phyloP scores from a whole-genome alignment of 2,329 filamentous ascomycete genomes.

The Calonectria hongkongensis region DNA sequence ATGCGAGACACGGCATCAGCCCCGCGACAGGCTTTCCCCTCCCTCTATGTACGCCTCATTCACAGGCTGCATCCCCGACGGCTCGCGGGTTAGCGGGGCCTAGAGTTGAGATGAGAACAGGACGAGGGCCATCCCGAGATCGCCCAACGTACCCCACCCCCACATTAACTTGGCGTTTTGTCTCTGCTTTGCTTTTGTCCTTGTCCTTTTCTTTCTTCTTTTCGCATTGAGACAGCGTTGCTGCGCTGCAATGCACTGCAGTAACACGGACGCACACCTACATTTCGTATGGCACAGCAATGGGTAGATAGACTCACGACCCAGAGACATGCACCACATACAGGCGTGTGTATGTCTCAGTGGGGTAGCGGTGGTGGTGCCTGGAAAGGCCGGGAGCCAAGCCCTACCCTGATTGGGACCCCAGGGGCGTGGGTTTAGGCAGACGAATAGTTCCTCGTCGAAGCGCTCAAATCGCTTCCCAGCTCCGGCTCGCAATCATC shows the following conservation, averaged over 20 bases:
- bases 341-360: constrained; percentile 22
- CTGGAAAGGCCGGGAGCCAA: constrained; percentile 33
- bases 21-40: background rate
- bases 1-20: constrained; percentile 22
- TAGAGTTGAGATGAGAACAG: constrained; percentile 21
- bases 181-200: background rate
- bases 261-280: constrained; percentile 19
- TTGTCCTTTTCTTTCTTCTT: background rate
- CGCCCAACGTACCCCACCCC: constrained; percentile 34
- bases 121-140: constrained; percentile 31
- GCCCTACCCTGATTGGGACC: constrained; percentile 14
- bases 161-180: constrained; percentile 28
- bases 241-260: constrained; percentile 21
- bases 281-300: constrained; percentile 19
- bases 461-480: constrained; percentile 35
- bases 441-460: constrained; percentile 22
- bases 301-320: constrained; percentile 10
- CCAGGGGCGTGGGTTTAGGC: constrained; percentile 28
- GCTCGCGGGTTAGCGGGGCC: constrained; percentile 9
- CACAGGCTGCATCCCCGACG: constrained; percentile 21
- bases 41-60: constrained; percentile 14
- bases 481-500: constrained; percentile 17
- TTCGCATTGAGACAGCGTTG: constrained; percentile 26
- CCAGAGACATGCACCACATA: constrained; percentile 17
- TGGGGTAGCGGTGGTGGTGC: constrained; percentile 26